Evolutionary conservation across 805 yeast genomes (phyloP), one percentile per base, ranked within the genome.

Genomic region (Candida nitratophila): DNA sequence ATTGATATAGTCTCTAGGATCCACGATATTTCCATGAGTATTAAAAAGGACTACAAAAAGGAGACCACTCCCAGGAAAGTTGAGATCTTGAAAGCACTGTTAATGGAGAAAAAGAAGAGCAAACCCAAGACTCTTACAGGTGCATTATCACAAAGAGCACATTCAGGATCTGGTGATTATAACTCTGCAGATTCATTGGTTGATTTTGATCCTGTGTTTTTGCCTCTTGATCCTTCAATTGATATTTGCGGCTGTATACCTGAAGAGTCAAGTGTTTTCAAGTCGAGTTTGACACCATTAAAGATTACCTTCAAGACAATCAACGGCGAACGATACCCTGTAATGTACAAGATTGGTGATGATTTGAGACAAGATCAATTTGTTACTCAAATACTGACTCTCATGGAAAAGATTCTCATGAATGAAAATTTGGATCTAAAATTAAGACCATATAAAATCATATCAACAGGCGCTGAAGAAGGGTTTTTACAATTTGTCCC

Each of bases 401-500:
- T 93, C 47, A 93, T 93, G 96, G 96, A 93, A 59, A 87, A 80
- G 58, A 73, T 93, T 37, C 65, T 93, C 42, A 79, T 84, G 49
- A 86, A 86, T 59, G 99, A 93, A 58, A 93, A 93, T 58, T 79
- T 93, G 45, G 96, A 93, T 61, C 69, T 93, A 57, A 79, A 78
- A 57, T 71, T 93, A 42, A 86, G 87, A 3, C 98, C 99, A 0
- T 93, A 93, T 58, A 79, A 81, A 48, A 90, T 91, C 46, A 63
- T 93, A 45, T 96, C 99, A 3, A 86, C 96, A 0, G 90, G 95
- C 4, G 81, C 95, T 9, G 75, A 77, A 6, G 97, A 90, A 43
- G 99, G 99, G 3, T 82, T 95, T 29, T 83, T 93, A 39, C 96
- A 93, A 62, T 93, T 90, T 61, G 79, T 93, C n/a, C 95, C 96